Base-by-base conservation (phyloP, 805 yeast species). In the Spathaspora sp. region DNA sequence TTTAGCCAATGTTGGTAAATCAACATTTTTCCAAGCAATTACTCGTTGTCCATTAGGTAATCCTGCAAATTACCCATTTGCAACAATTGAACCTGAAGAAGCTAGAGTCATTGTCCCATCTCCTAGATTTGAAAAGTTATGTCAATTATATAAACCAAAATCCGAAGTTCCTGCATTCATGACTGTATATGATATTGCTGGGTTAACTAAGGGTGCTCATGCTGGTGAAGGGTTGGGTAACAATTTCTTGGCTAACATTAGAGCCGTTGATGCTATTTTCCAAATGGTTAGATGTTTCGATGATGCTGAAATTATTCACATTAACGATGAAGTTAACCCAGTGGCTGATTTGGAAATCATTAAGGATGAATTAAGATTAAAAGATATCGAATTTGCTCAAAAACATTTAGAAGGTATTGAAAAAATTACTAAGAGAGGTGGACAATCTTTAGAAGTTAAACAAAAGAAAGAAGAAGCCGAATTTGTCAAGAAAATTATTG, bases 161-260 rank as follows among this genome's bases (percentile, higher is more conserved):
- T 81, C 87, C 61, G 83, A 83, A 67, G 91, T 93, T 54, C 97
- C 97, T 54, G 97, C 98, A 16, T 86, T 80, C 67, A 83, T 93
- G 71, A 93, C 97, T 52, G 84, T 94, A 53, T 91, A 89, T 66
- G 99, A 94, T 76, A 94, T 94, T 73, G 99, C 99, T 54, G 99
- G 99, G 71, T 80, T 94, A 68, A 93, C 98, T 58, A 89, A 89
- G 75, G 97, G 97, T 75, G 97, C 98, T 39, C 84, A 90, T 54
- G 86, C 88, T 50, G 98, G 98, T 71, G 97, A 91, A 75, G 99
- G 99, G 69, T 83, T 94, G 59, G 99, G 99, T 67, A 94, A 94
- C 72, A 96, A 96, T 57, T 94, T 94, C 81, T 83, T 94, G 76
- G 86, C 96, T 60, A 92, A 94, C 71, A 94, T 94, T 64, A 84